Conservation (phyloP, 2,329 filamentous ascomycete genomes). For the Fusarium pseudocircinatum region DNA sequence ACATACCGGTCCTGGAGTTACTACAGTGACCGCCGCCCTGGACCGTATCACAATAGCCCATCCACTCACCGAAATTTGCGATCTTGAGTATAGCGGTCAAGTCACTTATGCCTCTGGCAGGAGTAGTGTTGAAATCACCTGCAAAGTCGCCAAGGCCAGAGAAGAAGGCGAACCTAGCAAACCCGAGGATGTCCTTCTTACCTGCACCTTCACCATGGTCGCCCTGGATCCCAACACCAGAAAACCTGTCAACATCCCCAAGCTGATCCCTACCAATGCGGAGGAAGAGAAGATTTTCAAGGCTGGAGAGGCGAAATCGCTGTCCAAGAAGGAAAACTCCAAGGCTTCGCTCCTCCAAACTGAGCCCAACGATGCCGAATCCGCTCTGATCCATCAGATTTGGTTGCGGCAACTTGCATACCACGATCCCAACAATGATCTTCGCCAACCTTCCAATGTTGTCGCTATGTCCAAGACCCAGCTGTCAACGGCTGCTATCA, state of each 20-base stretch:
- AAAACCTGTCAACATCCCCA: constrained; percentile 42
- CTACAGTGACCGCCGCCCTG: constrained; percentile 60
- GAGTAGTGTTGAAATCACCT: constrained; percentile 78
- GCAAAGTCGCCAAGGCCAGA: constrained; percentile 76
- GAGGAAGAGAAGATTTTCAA: constrained; percentile 44
- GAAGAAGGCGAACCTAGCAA: constrained; percentile 63
- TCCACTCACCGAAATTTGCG: constrained; percentile 79
- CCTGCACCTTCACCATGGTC: constrained; percentile 51
- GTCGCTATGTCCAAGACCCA: constrained; percentile 43
- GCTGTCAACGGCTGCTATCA: constrained; percentile 43
- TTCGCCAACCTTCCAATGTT: constrained; percentile 42
- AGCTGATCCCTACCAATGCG: constrained; percentile 36
- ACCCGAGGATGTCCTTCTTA: constrained; percentile 56
- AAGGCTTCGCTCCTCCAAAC: constrained; percentile 41
- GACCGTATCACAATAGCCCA: constrained; percentile 69
- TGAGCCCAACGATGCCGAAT: constrained; percentile 44
- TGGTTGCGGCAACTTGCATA: constrained; percentile 45
- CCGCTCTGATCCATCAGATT: constrained; percentile 44
- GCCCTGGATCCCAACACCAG: constrained; percentile 43
- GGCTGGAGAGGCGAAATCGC: constrained; percentile 41
- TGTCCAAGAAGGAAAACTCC: constrained; percentile 38
- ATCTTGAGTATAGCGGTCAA: constrained; percentile 74
- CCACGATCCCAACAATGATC: constrained; percentile 41
- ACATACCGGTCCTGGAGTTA: constrained; percentile 65
- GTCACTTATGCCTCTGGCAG: constrained; percentile 76